A percentile compares a stretch with the other conserved stretches of the same genome.
These are phyloP conservation scores for Chiua virens DNA, from an alignment of 768 basidiomycete genomes.

Conservation along the genomic window DNA sequence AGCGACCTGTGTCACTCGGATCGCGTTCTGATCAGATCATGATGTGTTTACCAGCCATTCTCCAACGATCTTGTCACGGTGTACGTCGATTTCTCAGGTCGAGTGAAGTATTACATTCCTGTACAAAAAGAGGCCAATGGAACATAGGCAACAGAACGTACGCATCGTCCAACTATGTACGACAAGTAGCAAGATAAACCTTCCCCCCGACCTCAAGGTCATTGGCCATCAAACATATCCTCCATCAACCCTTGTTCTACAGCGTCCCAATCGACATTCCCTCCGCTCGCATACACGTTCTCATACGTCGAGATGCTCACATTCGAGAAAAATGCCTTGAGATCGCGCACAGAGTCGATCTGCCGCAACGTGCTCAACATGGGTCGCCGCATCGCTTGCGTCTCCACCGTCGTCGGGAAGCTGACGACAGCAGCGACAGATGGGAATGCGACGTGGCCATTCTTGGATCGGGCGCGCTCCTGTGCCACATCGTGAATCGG, in stretches of 20 bases:
- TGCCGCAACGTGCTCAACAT: slow-evolving; percentile 66
- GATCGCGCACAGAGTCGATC: slow-evolving; percentile 81
- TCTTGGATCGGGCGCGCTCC: slow-evolving; percentile 29
- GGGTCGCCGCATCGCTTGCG: slow-evolving; percentile 66
- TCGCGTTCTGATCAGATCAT: too few relatives aligned
- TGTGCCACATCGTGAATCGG: background rate
- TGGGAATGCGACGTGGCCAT: slow-evolving; percentile 22
- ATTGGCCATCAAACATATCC: slow-evolving; percentile 90
- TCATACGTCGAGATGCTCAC: slow-evolving; percentile 90
- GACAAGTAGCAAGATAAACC: background rate
- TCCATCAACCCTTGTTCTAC: slow-evolving; percentile 79
- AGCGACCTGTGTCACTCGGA: too few relatives aligned
- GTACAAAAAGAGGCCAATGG: slow-evolving; percentile 2
- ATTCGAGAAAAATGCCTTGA: slow-evolving; percentile 88
- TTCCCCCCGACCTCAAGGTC: background rate
- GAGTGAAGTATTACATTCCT: slow-evolving; percentile 1
- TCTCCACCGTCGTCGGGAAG: slow-evolving; percentile 34
- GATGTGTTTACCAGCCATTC: too few relatives aligned
- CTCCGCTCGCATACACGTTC: slow-evolving; percentile 80
- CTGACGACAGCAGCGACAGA: slow-evolving; percentile 17
- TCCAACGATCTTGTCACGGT: too few relatives aligned
- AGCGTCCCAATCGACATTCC: slow-evolving; percentile 85
- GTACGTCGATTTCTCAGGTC: too few relatives aligned
- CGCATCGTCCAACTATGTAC: background rate
- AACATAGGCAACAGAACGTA: background rate